phyloP scores from a whole-genome alignment of 495 filamentous ascomycete genomes.

The Bathelium albidoporum region DNA sequence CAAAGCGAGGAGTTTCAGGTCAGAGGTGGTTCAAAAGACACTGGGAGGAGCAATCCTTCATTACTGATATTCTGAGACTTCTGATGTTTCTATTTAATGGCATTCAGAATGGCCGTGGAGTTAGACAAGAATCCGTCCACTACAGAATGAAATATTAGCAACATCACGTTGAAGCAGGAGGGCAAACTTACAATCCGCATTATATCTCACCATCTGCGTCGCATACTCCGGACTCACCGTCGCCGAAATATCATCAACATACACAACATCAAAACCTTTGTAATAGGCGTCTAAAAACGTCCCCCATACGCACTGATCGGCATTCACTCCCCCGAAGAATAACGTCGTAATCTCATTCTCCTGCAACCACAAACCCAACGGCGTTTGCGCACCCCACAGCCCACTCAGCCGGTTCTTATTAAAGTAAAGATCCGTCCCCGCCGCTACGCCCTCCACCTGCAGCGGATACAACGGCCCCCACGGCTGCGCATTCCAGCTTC shows the following conservation, averaged over 20 bases:
- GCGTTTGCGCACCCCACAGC: conserved; percentile 29
- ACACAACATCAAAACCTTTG: conserved; percentile 25
- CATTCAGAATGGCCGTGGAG: background rate
- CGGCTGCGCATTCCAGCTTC: conserved; percentile 30
- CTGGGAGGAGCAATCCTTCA: background rate
- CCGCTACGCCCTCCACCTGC: conserved; percentile 20
- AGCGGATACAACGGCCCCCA: conserved; percentile 19
- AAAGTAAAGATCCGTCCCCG: conserved; percentile 27
- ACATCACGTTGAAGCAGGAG: background rate
- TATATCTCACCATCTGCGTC: conserved; percentile 22
- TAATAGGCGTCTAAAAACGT: conserved; percentile 29
- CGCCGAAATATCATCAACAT: conserved; percentile 22
- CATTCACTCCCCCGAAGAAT: conserved; percentile 24
- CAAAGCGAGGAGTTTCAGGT: background rate
- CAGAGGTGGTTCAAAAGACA: no score
- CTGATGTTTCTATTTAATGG: background rate
- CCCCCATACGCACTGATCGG: conserved; percentile 27
- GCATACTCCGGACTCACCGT: conserved; percentile 22
- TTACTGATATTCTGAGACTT: background rate
- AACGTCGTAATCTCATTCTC: conserved; percentile 27
- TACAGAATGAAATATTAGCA: background rate
- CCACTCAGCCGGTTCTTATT: conserved; percentile 29
- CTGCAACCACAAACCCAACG: conserved; percentile 22
- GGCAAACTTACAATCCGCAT: background rate
- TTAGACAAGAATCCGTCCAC: conserved; percentile 1